phyloP scores from a whole-genome alignment of 2,329 filamentous ascomycete species.

The Colletotrichum sp. region DNA sequence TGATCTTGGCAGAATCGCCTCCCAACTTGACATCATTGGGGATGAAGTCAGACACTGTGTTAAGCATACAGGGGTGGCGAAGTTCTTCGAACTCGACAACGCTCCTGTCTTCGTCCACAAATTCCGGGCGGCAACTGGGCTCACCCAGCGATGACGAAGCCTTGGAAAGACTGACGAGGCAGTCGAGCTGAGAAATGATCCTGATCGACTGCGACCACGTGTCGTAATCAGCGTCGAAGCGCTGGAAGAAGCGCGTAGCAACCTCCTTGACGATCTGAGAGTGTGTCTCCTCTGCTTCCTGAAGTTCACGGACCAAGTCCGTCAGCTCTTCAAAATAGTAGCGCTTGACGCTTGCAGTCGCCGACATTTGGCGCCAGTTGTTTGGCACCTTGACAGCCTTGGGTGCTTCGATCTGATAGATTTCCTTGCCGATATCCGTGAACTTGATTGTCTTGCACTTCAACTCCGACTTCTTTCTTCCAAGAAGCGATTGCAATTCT shows the following conservation, averaged over 20 bases:
- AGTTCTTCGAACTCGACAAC: slow-evolving; percentile 92
- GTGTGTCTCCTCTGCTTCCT: slow-evolving; percentile 94
- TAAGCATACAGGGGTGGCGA: slow-evolving; percentile 92
- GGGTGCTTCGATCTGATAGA: slow-evolving; percentile 93
- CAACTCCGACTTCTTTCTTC: slow-evolving; percentile 73
- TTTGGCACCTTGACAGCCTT: slow-evolving; percentile 85
- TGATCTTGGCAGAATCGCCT: slow-evolving; percentile 81
- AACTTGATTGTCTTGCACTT: slow-evolving; percentile 77
- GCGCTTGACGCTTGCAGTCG: slow-evolving; percentile 86
- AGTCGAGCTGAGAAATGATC: slow-evolving; percentile 91
- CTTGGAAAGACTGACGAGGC: slow-evolving; percentile 89
- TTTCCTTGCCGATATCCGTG: slow-evolving; percentile 91
- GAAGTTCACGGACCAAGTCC: slow-evolving; percentile 81
- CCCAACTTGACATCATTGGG: slow-evolving; percentile 92
- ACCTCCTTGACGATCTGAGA: slow-evolving; percentile 90
- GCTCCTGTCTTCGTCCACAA: slow-evolving; percentile 84
- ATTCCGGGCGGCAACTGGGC: slow-evolving; percentile 87
- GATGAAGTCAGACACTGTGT: slow-evolving; percentile 91
- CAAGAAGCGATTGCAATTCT: slow-evolving; percentile 74
- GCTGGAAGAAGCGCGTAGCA: slow-evolving; percentile 79
- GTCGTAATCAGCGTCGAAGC: slow-evolving; percentile 86
- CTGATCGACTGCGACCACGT: slow-evolving; percentile 90
- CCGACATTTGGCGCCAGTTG: slow-evolving; percentile 95
- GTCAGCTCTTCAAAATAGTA: slow-evolving; percentile 92
- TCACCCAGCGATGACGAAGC: slow-evolving; percentile 83